Evolutionary conservation across 768 basidiomycete species (phyloP).

Genomic region (Thelephora ganbajun): DNA sequence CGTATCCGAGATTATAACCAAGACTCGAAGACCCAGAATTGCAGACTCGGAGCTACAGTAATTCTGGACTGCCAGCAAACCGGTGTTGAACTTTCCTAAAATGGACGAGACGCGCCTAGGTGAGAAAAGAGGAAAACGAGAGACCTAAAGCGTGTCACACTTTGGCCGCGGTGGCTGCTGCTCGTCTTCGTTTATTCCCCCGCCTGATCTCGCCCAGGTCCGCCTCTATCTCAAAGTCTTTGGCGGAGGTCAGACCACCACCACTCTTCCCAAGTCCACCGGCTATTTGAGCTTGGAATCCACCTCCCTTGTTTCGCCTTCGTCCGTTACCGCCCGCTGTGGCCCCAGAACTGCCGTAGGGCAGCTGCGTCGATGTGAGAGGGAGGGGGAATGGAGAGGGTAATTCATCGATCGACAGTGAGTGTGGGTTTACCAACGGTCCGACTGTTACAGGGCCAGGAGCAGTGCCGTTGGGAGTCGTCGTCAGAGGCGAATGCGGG

Average conservation of each 20-base stretch:
- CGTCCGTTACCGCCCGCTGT: constrained; percentile 17
- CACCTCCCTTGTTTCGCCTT: constrained; percentile 23
- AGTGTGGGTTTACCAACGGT: constrained; percentile 69
- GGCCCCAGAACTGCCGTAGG: constrained; percentile 10
- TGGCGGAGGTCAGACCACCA: constrained; percentile 35
- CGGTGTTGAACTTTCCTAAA: neutral
- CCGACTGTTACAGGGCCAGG: constrained; percentile 52
- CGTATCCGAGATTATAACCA: too few species aligned
- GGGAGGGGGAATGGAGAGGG: constrained; percentile 76
- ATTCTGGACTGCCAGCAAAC: neutral
- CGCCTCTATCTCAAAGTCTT: constrained; percentile 59
- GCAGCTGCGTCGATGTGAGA: constrained; percentile 39
- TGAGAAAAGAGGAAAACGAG: too few species aligned
- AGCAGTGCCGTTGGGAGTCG: constrained; percentile 26
- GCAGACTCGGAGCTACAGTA: neutral
- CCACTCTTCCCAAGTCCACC: constrained; percentile 70
- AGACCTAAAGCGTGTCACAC: neutral
- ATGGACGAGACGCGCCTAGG: neutral
- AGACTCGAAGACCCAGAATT: neutral
- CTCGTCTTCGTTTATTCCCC: constrained; percentile 51
- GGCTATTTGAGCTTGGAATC: constrained; percentile 40
- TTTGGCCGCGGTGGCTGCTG: constrained; percentile 12
- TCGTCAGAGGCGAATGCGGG: constrained; percentile 40
- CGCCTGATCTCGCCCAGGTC: constrained; percentile 71
- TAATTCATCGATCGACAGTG: constrained; percentile 74